Conservation (phyloP, 139 green algal species). For the Chlamydomonas incerta region DNA sequence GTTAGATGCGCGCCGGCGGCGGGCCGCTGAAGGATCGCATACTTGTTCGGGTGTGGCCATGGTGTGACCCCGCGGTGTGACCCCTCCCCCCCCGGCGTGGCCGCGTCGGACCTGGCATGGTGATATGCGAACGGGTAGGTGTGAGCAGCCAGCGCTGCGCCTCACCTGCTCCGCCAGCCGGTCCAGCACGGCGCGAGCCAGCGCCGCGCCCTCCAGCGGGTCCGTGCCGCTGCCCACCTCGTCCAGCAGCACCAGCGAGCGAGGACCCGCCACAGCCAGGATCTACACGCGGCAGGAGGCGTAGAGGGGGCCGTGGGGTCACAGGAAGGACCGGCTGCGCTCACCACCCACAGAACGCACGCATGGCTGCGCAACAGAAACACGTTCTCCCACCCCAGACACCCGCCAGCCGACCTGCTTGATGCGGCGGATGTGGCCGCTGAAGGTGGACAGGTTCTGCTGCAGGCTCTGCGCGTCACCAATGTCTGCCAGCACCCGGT, state of each 20-base stretch:
- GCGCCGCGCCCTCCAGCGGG: conserved; percentile 90
- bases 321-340: too few species aligned
- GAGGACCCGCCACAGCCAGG: conserved; percentile 54
- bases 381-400: not conserved
- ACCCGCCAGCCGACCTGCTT: conserved; percentile 57
- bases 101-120: too few species aligned
- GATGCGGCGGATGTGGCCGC: conserved; percentile 81
- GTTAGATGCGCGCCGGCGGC: too few species aligned
- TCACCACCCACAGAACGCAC: not conserved
- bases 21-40: too few species aligned
- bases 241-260: conserved; percentile 93
- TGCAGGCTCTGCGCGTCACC: conserved; percentile 86
- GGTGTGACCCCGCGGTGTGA: too few species aligned
- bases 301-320: too few species aligned
- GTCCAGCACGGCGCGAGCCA: conserved; percentile 88
- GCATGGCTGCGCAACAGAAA: not conserved
- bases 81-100: not conserved
- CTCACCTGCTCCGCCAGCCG: conserved; percentile 55
- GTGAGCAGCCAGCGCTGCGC: not conserved
- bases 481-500: conserved; percentile 91
- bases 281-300: conserved; percentile 35
- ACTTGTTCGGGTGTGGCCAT: too few species aligned
- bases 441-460: conserved; percentile 96
- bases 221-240: conserved; percentile 88
- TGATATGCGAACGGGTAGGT: too few species aligned